A percentile compares a stretch with the other conserved stretches of the same genome.
phyloP scores from a whole-genome alignment of 768 basidiomycete species.

The Pleurotus tuber-regium region DNA sequence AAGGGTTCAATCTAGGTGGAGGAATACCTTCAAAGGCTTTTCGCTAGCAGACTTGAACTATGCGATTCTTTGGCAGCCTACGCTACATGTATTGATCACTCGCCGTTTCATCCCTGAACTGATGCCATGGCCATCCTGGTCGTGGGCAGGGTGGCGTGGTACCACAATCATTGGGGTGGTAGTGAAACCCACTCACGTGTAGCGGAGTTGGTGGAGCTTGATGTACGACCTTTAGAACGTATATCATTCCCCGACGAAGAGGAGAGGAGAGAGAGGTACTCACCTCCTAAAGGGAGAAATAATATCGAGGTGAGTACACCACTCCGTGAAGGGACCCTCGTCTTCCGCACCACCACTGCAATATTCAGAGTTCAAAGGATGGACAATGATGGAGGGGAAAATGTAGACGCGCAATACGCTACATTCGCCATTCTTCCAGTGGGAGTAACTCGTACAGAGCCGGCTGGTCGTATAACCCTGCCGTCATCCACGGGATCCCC shows the following conservation, averaged over 20 bases:
- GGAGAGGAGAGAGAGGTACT: background rate
- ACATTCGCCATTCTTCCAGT: background rate
- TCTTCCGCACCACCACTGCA: slow-evolving; percentile 1
- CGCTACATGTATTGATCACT: background rate
- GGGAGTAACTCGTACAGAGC: no score
- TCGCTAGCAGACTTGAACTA: slow-evolving; percentile 2
- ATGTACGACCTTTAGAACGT: background rate
- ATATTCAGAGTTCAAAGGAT: background rate
- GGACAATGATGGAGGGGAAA: background rate
- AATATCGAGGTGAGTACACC: background rate
- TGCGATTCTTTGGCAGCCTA: background rate
- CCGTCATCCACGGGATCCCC: background rate
- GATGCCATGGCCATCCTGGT: background rate
- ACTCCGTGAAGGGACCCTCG: background rate
- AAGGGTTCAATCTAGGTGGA: background rate
- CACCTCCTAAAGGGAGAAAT: background rate
- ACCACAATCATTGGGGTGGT: background rate
- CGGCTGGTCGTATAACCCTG: slow-evolving; percentile 1
- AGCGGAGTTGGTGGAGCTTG: background rate
- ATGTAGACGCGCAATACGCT: background rate
- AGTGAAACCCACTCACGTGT: background rate
- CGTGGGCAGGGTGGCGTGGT: slow-evolving; percentile 6
- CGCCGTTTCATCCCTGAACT: background rate
- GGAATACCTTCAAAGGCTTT: background rate
- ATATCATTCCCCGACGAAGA: background rate